These are phyloP conservation scores for Dittrichia graveolens DNA, from an alignment of 129 eudicot genomes.

Conservation along the genomic window DNA sequence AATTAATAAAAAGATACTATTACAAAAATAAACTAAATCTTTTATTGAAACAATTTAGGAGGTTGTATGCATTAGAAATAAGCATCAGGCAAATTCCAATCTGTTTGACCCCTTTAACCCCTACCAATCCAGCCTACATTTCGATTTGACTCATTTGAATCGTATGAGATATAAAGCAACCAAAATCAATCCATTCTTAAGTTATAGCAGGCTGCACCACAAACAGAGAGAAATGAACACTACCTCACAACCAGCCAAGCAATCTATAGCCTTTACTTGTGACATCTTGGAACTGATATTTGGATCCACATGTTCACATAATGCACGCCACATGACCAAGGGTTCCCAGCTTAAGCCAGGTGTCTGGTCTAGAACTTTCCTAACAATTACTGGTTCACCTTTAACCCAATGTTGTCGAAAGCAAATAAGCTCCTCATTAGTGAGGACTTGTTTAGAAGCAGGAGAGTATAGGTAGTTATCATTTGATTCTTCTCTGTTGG, in stretches of 20 bases:
- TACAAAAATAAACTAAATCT: too few relatives aligned
- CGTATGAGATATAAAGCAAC: neutral
- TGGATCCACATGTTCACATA: slow-evolving; percentile 58
- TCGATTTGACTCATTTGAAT: neutral
- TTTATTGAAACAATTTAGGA: too few relatives aligned
- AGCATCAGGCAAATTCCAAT: too few relatives aligned
- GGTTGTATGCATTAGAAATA: too few relatives aligned
- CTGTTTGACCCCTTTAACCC: too few relatives aligned
- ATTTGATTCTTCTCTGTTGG: slow-evolving; percentile 49
- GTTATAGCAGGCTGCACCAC: neutral
- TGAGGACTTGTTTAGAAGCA: slow-evolving; percentile 39
- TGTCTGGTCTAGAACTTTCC: slow-evolving; percentile 58
- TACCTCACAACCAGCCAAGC: slow-evolving; percentile 91
- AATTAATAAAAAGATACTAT: too few relatives aligned
- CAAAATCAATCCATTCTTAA: neutral
- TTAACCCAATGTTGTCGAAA: slow-evolving; percentile 78
- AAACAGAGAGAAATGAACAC: slow-evolving; percentile 18
- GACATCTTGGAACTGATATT: slow-evolving; percentile 52
- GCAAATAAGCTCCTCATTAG: slow-evolving; percentile 40
- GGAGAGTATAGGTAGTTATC: slow-evolving; percentile 76
- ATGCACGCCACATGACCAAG: slow-evolving; percentile 94
- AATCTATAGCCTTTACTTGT: slow-evolving; percentile 83
- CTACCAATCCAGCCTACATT: too few relatives aligned
- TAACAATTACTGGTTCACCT: slow-evolving; percentile 88
- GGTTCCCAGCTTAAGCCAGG: slow-evolving; percentile 97